Base-by-base conservation (phyloP, 2,329 filamentous ascomycete genomes). In the Scedosporium boydii region DNA sequence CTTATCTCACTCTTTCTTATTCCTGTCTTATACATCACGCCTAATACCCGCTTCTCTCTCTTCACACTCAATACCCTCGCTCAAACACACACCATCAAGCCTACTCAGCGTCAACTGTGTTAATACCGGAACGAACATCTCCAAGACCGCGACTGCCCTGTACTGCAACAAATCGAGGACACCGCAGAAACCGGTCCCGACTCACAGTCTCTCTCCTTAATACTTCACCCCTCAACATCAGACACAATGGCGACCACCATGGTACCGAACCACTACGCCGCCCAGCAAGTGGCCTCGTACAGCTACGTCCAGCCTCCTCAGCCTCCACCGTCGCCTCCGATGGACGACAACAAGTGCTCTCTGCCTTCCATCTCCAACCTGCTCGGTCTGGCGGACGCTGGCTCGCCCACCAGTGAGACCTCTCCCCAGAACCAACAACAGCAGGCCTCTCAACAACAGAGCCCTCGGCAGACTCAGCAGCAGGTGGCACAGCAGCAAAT, bases 301-400 rank as follows among this genome's bases (percentile, higher is more conserved):
- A 58, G 63, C 62, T 65, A 63, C 51, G 61, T 66, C 16, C 73
- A 72, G 42, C 74, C 75, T 61, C 84, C 84, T 58, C 84, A 86
- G 70, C 83, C 86, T 60, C 88, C 88, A 62, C 88, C 88, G 38
- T 91, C 88, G 67, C 88, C 88, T 65, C 88, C 88, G 53, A 86
- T 89, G 72, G 89, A 92, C 69, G 88, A 91, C 70, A 79, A 86
- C 67, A 93, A 88, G 77, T 95, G 89, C 71, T 96, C 92, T 59
- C 80, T 98, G 63, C 93, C 93, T 21, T 96, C 93, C 46, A 97
- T 98, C 74, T 96, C 92, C 44, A 93, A 91, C 74, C 82, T 98
- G 63, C 81, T 98, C 60, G 89, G 89, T 65, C 84, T 93, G 70
- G 90, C 91, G 61, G 90, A 95, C 75, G 86, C 86, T 68, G 87